Conservation (phyloP, 441 rosid genomes). For the Jatropha podagrica region DNA sequence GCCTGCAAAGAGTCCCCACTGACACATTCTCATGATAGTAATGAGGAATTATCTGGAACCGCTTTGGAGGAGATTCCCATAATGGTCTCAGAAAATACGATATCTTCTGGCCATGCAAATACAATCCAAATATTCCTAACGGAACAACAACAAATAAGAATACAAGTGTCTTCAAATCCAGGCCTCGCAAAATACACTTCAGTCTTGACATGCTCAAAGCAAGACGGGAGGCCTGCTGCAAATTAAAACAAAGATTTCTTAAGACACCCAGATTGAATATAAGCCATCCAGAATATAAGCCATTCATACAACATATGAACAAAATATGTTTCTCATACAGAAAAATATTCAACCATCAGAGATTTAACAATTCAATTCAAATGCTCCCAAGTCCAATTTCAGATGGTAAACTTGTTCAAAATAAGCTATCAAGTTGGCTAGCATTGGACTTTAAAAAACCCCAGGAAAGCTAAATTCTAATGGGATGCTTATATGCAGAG, state of each 20-base stretch:
- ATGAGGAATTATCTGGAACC: slow-evolving; percentile 67
- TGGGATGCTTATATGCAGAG: not conserved
- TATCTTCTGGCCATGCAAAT: slow-evolving; percentile 83
- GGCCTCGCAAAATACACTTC: slow-evolving; percentile 62
- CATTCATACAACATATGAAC: not conserved
- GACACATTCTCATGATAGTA: slow-evolving; percentile 75
- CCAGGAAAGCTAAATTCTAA: not conserved
- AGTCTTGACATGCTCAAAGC: slow-evolving; percentile 63
- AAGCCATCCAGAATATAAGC: not conserved
- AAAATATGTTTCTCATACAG: not conserved
- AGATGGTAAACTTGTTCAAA: not conserved
- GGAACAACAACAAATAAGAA: slow-evolving; percentile 57
- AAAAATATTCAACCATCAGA: not conserved
- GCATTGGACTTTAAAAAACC: not conserved
- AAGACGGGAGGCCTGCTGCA: slow-evolving; percentile 58
- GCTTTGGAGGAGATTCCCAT: slow-evolving; percentile 88
- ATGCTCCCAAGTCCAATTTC: not conserved
- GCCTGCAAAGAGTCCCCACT: slow-evolving; percentile 67
- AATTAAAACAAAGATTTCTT: slow-evolving; percentile 24
- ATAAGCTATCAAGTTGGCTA: too few relatives aligned
- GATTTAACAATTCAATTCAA: not conserved
- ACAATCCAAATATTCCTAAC: slow-evolving; percentile 47
- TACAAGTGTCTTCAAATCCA: slow-evolving; percentile 53
- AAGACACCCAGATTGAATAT: slow-evolving; percentile 8
- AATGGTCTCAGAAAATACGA: slow-evolving; percentile 79